Evolutionary conservation across 169 alveolate genomes (phyloP), one percentile per base, ranked within the genome.

Genomic region (Eimeria sp.): DNA sequence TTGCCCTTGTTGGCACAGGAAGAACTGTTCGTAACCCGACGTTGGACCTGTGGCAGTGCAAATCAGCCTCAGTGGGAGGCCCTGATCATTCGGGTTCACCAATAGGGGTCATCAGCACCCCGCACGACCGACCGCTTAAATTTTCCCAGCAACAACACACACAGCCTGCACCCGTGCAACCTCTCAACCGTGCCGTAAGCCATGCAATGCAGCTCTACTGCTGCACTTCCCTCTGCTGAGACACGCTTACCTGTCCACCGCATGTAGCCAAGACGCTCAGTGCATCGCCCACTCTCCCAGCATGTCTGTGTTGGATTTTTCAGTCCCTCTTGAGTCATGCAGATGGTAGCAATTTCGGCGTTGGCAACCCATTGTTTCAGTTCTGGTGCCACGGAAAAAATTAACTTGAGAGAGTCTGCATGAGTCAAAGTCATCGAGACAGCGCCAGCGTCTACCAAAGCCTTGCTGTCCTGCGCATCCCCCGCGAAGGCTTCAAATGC

Each of bases 211-310:
- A 9, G 65, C 30, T n/a, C 72, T n/a, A n/a, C 27, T 51, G 30
- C 57, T 82, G 75, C 90, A 82, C 3, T n/a, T 34, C 51, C 73
- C 72, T 14, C 45, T 11, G 43, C 16, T 5, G 18, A 45, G 25
- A 0, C 51, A 45, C 30, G 49, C 72, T 54, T 54, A 82, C 90
- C 90, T 82, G 78, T 61, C 92, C 92, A 86, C n/a, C 92, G 49
- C 92, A 86, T 86, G 78, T 86, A 86, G 30, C 92, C 92, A 58
- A 86, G 92, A 18, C 47, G 61, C 78, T 20, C 47, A 6, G 92
- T 86, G 92, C 92, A 86, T 70, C 57, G 65, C 43, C 49, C 92
- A 30, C n/a, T 58, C 61, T 86, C 92, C 92, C 92, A 86, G 82
- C 92, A 86, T 45, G 13, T 34, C 47, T 47, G 22, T 25, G 92